Evolutionary conservation across 352 stramenopile genomes (phyloP), one percentile per base, ranked within the genome.

Genomic region (Phytophthora lateralis): DNA sequence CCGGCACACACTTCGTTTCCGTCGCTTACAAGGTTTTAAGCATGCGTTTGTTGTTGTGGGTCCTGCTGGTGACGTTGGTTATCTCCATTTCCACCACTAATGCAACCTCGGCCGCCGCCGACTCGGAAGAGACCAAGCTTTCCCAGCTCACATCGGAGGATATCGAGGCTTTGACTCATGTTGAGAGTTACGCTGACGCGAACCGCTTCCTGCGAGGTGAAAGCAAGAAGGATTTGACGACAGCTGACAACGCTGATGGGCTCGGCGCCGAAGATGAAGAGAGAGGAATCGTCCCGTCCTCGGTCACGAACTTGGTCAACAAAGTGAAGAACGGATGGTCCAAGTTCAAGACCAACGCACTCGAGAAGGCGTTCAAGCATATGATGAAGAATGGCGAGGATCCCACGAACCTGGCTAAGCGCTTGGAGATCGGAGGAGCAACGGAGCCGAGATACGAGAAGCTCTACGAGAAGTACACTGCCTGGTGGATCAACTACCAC

Each of bases 1-100:
- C 34, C 15, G n/a, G 37, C 37, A 35, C 39, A 10, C 24, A 43
- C n/a, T 46, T 48, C 26, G 27, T 29, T 27, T 20, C 26, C 26
- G 26, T 24, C 3, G 27, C 7, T 38, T 15, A 20, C 32, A 29
- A 32, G 12, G 4, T 20, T n/a, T 30, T 30, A 35, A 53, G 20
- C n/a, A 67, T 67, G 60, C 37, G 52, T 17, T 42, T 67, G 18
- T 34, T 63, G 35, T 3, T 61, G 20, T 67, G 45, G 51, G 38
- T 56, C 21, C 12, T 67, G 20, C n/a, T 67, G 3, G 11, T 58
- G 27, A 57, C 30, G 21, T 35, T 51, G 14, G 38, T 53, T n/a
- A 46, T 46, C 9, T 47, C 54, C 29, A 11, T 61, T 4, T 62
- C 51, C 11, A 42, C 20, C 12, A n/a, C 20, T 17, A 43, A 18